Evolutionary conservation across 2,329 filamentous ascomycete genomes (phyloP).

Genomic region (Penicillium sp.): DNA sequence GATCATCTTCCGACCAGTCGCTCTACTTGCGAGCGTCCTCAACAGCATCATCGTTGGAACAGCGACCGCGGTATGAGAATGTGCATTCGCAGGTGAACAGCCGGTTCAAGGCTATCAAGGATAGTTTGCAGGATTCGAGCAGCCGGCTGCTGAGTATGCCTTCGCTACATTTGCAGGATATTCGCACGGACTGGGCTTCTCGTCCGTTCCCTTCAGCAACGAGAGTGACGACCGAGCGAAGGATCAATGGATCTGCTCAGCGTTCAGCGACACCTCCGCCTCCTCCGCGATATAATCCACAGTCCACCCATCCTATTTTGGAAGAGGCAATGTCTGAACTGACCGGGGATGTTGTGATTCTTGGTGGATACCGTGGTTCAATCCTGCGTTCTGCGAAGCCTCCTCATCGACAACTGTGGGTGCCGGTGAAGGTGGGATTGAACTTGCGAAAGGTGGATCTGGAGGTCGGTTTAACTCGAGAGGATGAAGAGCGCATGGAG

Average conservation of each 20-base stretch:
- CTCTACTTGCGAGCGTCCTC: constrained; percentile 72
- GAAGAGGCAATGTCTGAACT: constrained; percentile 66
- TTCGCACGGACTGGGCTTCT: constrained; percentile 39
- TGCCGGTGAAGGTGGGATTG: constrained; percentile 87
- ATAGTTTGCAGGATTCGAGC: constrained; percentile 81
- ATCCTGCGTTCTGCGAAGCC: constrained; percentile 81
- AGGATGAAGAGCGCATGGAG: constrained; percentile 82
- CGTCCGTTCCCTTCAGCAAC: constrained; percentile 31
- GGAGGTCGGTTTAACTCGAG: constrained; percentile 77
- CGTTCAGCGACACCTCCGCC: constrained; percentile 14
- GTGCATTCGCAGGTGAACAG: constrained; percentile 85
- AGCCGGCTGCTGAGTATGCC: constrained; percentile 61
- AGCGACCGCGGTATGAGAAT: constrained; percentile 77
- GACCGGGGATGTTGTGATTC: constrained; percentile 80
- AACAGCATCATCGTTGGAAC: constrained; percentile 77
- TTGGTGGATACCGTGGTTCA: constrained; percentile 90
- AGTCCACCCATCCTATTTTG: constrained; percentile 48
- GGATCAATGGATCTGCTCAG: constrained; percentile 8
- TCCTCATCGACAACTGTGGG: constrained; percentile 87
- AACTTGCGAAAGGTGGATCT: constrained; percentile 91
- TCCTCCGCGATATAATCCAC: constrained; percentile 27
- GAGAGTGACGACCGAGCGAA: constrained; percentile 15
- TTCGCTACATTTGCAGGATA: constrained; percentile 43
- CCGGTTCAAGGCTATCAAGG: constrained; percentile 84
- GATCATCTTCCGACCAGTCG: constrained; percentile 75